Conservation (phyloP, 495 filamentous ascomycete genomes). For the Hypoxylon crocopeplum region DNA sequence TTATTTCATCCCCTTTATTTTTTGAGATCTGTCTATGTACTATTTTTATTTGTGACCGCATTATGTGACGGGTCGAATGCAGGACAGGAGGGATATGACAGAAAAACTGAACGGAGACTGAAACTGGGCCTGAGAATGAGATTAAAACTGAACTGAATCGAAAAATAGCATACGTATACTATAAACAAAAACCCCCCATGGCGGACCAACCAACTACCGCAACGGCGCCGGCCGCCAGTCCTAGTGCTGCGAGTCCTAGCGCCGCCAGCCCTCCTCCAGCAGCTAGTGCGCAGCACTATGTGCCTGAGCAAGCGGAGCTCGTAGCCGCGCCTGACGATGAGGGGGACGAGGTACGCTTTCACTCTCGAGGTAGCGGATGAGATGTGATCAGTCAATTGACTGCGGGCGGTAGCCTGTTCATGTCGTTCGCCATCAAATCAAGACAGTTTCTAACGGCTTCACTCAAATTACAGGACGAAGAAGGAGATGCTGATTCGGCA, state of each 20-base stretch:
- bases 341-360: slow-evolving; percentile 23
- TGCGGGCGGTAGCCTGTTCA: background rate
- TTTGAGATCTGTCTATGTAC: no score
- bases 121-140: background rate
- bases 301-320: slow-evolving; percentile 16
- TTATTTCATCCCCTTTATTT: no score
- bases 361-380: background rate
- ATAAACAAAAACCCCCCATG: slow-evolving; percentile 14
- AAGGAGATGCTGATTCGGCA: slow-evolving; percentile 36
- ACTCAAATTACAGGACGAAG: slow-evolving; percentile 22
- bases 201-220: slow-evolving; percentile 23
- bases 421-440: background rate
- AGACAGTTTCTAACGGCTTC: slow-evolving; percentile 11
- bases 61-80: no score
- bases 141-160: background rate
- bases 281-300: background rate
- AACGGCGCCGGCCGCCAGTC: slow-evolving; percentile 1
- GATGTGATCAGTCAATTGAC: slow-evolving; percentile 8
- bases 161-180: background rate
- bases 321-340: slow-evolving; percentile 22
- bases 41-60: no score
- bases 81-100: no score
- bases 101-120: no score
- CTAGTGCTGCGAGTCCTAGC: background rate
- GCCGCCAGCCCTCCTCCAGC: slow-evolving; percentile 1